A percentile compares a stretch with the other conserved stretches of the same genome.
These are phyloP conservation scores for Dothideomycetes sp. DNA, from an alignment of 2,329 filamentous ascomycete genomes.

Conservation along the genomic window DNA sequence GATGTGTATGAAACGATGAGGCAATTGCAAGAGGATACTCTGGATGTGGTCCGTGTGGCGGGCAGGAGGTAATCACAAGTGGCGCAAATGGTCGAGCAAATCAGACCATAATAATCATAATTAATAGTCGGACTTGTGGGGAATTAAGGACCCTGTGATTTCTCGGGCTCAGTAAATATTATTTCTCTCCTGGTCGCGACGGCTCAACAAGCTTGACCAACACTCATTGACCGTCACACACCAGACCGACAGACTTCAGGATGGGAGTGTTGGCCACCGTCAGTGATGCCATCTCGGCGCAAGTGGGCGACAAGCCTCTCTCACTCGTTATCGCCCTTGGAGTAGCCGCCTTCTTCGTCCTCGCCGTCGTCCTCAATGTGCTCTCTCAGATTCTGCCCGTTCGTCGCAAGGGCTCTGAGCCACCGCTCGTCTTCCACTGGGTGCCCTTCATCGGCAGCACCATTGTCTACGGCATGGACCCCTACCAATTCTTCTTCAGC, in stretches of 20 bases:
- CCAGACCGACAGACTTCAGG: no score
- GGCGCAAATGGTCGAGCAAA: no score
- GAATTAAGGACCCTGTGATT: no score
- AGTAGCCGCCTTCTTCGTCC: conserved; percentile 39
- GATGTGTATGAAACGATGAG: no score
- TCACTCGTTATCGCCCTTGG: conserved; percentile 23
- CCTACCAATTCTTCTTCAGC: conserved; percentile 71
- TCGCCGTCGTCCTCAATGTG: conserved; percentile 68
- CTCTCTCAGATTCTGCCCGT: conserved; percentile 64
- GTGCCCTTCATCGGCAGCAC: conserved; percentile 77
- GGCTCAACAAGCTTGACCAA: no score
- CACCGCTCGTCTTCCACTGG: conserved; percentile 56
- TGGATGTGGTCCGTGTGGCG: no score
- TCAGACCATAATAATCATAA: neutral
- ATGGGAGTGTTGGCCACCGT: conserved; percentile 9
- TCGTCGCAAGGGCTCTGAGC: conserved; percentile 59
- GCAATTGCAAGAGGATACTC: no score
- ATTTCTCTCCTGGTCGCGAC: no score
- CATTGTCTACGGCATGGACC: conserved; percentile 89
- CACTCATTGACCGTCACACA: no score
- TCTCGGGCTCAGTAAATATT: no score
- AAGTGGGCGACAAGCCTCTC: conserved; percentile 10
- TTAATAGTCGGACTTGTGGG: neutral
- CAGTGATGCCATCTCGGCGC: conserved; percentile 4
- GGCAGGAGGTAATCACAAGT: neutral